Conservation (phyloP, 345 rosid species). For the Excoecaria cochinchinensis region DNA sequence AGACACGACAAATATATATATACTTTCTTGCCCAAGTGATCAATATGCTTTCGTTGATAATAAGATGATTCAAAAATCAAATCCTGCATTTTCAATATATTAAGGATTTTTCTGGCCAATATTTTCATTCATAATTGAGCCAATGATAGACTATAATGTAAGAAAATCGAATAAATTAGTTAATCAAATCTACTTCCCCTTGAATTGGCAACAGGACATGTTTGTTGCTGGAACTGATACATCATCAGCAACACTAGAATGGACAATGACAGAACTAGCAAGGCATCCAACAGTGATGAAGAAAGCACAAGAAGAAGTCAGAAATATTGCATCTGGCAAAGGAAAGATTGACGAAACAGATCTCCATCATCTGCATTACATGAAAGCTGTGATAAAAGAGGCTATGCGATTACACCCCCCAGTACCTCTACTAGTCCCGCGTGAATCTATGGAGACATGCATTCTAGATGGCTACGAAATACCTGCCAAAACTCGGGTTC, state of each 20-base stretch:
- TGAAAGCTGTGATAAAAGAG: conserved; percentile 40
- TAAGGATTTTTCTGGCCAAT: no score
- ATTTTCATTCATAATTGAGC: no score
- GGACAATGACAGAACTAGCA: conserved; percentile 39
- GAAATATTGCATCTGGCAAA: conserved; percentile 16
- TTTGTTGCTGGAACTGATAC: conserved; percentile 44
- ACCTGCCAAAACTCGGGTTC: conserved; percentile 37
- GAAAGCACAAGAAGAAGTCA: conserved; percentile 36
- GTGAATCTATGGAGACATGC: conserved; percentile 39
- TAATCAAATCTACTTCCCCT: no score
- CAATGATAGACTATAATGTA: no score
- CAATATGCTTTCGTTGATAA: no score
- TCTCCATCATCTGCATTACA: conserved; percentile 24
- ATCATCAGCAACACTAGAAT: conserved; percentile 35
- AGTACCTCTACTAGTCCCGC: conserved; percentile 38
- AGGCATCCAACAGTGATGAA: conserved; percentile 32
- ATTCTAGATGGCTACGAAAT: conserved; percentile 31
- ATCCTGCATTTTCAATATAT: no score
- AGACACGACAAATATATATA: no score
- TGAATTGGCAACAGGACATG: conserved; percentile 33
- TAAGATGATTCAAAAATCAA: no score
- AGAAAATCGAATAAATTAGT: no score
- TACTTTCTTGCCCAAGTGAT: no score
- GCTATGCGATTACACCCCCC: conserved; percentile 37
- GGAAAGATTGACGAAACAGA: conserved; percentile 14